Base-by-base conservation (phyloP, 257 asterid species). In the Lycium barbarum region DNA sequence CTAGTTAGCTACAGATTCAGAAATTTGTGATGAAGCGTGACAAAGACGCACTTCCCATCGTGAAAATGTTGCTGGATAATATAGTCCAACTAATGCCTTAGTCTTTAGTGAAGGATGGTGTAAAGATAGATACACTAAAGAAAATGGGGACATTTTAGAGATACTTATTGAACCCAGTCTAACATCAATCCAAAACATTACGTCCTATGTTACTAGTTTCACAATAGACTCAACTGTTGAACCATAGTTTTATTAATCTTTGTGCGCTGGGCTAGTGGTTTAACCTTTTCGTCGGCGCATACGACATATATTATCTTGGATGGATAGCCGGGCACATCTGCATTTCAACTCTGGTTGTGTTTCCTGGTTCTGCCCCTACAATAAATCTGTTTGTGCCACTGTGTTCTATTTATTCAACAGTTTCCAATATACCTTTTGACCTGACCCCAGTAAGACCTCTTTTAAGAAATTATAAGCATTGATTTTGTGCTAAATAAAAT, bases 401-500 rank as follows among this genome's bases (percentile, higher is more conserved):
- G 58, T 72, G 43, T 72, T 45, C 51, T 43, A 17, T 10, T 72
- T 47, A 10, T 72, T 43, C 57, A 11, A n/a, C 80, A 73, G 6
- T 45, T 72, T 2, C 79, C 18, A 20, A 73, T n/a, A n/a, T 58
- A 1, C 2, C 9, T 73, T 73, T 73, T n/a, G 59, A 45, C 18
- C 9, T 45, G 9, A 10, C 36, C 36, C 57, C 36, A 5, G 15
- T 45, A 72, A 71, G 11, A 45, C 80, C 40, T n/a, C 80, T 72
- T 72, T 43, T 10, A 73, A 45, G 80, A 73, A 47, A 45, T 73
- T 73, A 47, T 73, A 73, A 45, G 38, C 40, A 6, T 73, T 73
- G 11, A 4, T 73, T 72, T 47, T 72, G 10, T 73, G 38, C 57
- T 20, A 22, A 73, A 10, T 73, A n/a, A 43, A 11, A 45, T 20